phyloP scores from a whole-genome alignment of 352 stramenopile genomes.

The Phytophthora litchii region DNA sequence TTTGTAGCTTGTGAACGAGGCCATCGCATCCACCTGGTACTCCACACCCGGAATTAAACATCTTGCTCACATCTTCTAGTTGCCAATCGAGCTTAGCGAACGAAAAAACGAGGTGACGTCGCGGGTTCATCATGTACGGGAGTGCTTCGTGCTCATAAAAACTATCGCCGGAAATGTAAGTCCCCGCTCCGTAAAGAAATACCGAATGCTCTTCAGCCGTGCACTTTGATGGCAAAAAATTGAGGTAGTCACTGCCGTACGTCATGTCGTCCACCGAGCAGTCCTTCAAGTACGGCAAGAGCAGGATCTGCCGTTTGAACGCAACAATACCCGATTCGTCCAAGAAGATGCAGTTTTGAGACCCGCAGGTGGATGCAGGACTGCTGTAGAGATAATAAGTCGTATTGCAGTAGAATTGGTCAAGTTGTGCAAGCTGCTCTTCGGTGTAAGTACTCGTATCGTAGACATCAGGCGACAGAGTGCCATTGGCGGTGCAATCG shows the following conservation, averaged over 20 bases:
- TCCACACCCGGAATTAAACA: slow-evolving; percentile 38
- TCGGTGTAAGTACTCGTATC: slow-evolving; percentile 20
- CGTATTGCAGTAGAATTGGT: slow-evolving; percentile 27
- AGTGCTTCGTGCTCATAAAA: slow-evolving; percentile 20
- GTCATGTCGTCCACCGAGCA: slow-evolving; percentile 41
- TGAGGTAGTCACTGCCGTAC: slow-evolving; percentile 42
- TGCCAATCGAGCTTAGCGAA: slow-evolving; percentile 44
- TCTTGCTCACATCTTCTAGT: slow-evolving; percentile 35
- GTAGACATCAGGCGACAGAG: slow-evolving; percentile 13
- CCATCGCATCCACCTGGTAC: slow-evolving; percentile 27
- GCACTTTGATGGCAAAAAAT: slow-evolving; percentile 39
- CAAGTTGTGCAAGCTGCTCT: slow-evolving; percentile 14
- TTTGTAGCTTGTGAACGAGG: slow-evolving; percentile 33
- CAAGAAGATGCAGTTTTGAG: slow-evolving; percentile 44
- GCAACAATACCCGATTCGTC: slow-evolving; percentile 38
- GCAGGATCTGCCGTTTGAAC: slow-evolving; percentile 43
- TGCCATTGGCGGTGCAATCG: slow-evolving; percentile 29
- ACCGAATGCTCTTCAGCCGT: slow-evolving; percentile 25
- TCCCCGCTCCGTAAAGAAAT: slow-evolving; percentile 42
- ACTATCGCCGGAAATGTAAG: slow-evolving; percentile 34
- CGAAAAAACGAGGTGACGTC: slow-evolving; percentile 41
- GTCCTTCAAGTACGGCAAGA: slow-evolving; percentile 48
- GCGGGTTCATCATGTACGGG: slow-evolving; percentile 33
- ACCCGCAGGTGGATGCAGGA: slow-evolving; percentile 34
- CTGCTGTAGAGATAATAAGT: slow-evolving; percentile 34